Percentiles rank a stretch among this genome's conserved stretches.
These are phyloP conservation scores for Carex arenaria DNA, from an alignment of 202 grass and related monocot species.

Conservation along the genomic window DNA sequence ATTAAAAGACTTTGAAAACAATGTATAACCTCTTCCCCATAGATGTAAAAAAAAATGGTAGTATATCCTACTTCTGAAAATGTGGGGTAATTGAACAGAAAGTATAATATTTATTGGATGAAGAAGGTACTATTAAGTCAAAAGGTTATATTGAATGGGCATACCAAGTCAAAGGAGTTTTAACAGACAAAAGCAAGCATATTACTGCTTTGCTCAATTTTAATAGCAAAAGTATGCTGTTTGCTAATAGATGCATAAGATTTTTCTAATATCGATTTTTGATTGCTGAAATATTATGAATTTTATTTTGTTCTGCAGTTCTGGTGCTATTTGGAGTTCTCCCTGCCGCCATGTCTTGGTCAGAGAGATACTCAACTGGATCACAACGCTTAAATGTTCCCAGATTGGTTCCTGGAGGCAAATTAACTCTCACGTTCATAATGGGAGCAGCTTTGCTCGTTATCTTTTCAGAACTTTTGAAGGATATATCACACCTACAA, in stretches of 20 bases:
- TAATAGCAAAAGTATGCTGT: neutral
- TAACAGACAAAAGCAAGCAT: neutral
- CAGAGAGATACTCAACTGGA: conserved; percentile 67
- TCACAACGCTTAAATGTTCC: conserved; percentile 41
- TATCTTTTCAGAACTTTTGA: conserved; percentile 70
- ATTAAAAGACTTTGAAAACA: too few relatives aligned
- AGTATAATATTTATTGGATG: neutral
- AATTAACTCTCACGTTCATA: conserved; percentile 48
- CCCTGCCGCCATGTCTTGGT: conserved; percentile 94
- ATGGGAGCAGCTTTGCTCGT: conserved; percentile 55
- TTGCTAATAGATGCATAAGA: neutral
- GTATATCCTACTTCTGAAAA: neutral
- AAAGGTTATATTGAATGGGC: neutral
- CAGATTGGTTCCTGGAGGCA: conserved; percentile 67
- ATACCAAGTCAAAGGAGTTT: neutral
- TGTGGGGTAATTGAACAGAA: neutral
- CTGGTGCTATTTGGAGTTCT: conserved; percentile 85
- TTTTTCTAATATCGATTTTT: neutral
- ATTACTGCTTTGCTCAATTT: neutral
- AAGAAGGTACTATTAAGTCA: neutral
- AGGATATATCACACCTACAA: conserved; percentile 57
- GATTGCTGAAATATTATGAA: neutral
- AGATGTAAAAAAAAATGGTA: neutral
- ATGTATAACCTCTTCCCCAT: neutral
- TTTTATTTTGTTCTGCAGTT: conserved; percentile 45